Base-by-base conservation (phyloP, 2,329 filamentous ascomycete species). In the Metarhizium robertsii region DNA sequence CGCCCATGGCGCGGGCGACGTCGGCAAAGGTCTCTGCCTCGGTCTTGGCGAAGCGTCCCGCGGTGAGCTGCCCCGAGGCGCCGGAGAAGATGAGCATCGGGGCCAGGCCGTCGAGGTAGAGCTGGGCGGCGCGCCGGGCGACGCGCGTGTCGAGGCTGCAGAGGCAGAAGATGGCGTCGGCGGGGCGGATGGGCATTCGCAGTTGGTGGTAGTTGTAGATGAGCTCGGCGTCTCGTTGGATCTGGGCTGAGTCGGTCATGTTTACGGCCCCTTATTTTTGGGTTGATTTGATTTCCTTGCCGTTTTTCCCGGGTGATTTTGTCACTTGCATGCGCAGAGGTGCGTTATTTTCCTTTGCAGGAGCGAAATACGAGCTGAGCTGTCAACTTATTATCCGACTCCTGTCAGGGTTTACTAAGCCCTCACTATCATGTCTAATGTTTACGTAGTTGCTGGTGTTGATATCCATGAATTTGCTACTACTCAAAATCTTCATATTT, bases 81-180 rank as follows among this genome's bases (percentile, higher is more conserved):
- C 75, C 74, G 0, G 74, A 75, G 67, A 74, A 77, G 61, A 77
- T 72, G 53, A 77, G 67, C 10, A 66, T 65, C 1, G 67, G 65
- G 16, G 68, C 71, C 40, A 68, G 62, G 29, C 69, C 71, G 55
- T 70, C 67, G 50, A 75, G 70, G 55, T 68, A 74, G 20, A 77
- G 66, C 58, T 71, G 66, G 2, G 74, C 72, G 10, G 74, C 74
- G 46, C 69, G 68, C 43, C 62, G 60, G 53, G 75, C 74, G 42
- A 77, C 71, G 55, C 75, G 73, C 3, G 67, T 67, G 64, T 77
- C 74, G 57, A 76, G 73, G 60, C 72, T 75, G 65, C 75, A 76
- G 48, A 77, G 70, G 62, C 71, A 73, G 67, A 77, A 77, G 55
- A 77, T 66, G 53, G 73, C 73, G 55, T 73, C 70, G 52, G 70